Percentiles rank a stretch among this genome's conserved stretches.
These are phyloP conservation scores for Plasmodium vivax DNA, from an alignment of 169 alveolate genomes.

Conservation along the genomic window DNA sequence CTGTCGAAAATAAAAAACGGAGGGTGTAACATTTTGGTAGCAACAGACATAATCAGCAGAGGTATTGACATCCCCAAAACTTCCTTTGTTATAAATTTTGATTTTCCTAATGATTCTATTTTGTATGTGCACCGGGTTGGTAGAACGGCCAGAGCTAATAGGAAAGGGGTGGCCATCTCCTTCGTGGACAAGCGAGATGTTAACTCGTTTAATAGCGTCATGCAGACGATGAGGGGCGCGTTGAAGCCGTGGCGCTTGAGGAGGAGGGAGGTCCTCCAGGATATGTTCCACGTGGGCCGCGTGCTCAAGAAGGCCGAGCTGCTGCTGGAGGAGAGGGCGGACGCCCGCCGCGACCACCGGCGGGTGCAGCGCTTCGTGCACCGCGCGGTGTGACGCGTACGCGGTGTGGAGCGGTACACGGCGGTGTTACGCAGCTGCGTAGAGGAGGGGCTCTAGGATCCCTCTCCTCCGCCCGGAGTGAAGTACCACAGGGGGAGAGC, in stretches of 20 bases:
- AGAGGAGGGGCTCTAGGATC: neutral
- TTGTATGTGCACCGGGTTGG: constrained; percentile 98
- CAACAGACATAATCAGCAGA: constrained; percentile 98
- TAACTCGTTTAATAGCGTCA: constrained; percentile 85
- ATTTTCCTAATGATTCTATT: constrained; percentile 92
- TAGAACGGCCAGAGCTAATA: constrained; percentile 98
- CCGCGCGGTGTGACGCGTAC: neutral
- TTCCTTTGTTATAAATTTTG: constrained; percentile 94
- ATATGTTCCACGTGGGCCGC: constrained; percentile 92
- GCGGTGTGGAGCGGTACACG: neutral
- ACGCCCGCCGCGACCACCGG: constrained; percentile 11
- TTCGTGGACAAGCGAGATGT: constrained; percentile 93
- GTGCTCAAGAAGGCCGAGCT: constrained; percentile 79
- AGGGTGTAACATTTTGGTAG: constrained; percentile 88
- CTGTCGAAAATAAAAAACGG: constrained; percentile 95
- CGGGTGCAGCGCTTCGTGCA: constrained; percentile 2
- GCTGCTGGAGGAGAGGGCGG: constrained; percentile 24
- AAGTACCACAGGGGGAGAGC: neutral
- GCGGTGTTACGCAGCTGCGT: neutral
- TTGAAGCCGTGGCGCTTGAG: constrained; percentile 86
- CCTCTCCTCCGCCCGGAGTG: neutral
- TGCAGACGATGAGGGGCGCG: constrained; percentile 77
- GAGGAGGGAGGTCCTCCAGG: constrained; percentile 89
- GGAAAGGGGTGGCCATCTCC: constrained; percentile 94
- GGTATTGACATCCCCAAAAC: constrained; percentile 98